Base-by-base conservation (phyloP, 768 basidiomycete genomes). In the Neoboletus magnificus region DNA sequence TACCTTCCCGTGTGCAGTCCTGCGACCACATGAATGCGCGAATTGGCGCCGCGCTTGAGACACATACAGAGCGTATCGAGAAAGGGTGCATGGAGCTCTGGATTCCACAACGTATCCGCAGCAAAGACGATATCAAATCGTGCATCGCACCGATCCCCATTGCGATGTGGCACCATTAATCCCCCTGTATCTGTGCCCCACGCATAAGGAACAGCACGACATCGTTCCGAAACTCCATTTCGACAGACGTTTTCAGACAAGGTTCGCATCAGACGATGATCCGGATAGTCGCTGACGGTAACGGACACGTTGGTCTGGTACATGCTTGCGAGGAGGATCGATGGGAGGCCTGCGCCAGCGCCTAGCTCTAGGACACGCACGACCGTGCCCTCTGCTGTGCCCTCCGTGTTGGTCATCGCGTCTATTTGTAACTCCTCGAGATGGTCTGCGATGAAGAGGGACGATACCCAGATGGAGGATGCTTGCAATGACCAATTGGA, bases 81-180 rank as follows among this genome's bases (percentile, higher is more conserved):
- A 50, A 89, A 83, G 11, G 77, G 59, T 0, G 47, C 58, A 60
- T 91, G 89, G 4, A 79, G 59, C 23, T 83, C 82, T 4, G 85
- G 69, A 63, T 90, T 87, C 90, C 89, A 91, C 1, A 92, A 71
- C 30, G 88, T 90, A 64, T 91, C 90, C 13, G 89, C 85, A 0
- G 88, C 87, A 23, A 90, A 57, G 32, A 91, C 72, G 39, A 88
- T 56, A 62, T 91, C 87, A 66, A 87, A 87, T 16, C 74, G 71
- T 10, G 29, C 23, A 16, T 64, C 67, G 12, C 74, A 11, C 20
- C n/a, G 4, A 13, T 64, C 67, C 9, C 20, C 37, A n/a, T 15
- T 27, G 18, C 29, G 2, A 15, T n/a, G 39, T 27, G n/a, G 37
- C 9, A 65, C 27, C 30, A 22, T 33, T 5, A 73, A 45, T 12